phyloP scores from a whole-genome alignment of 2,329 filamentous ascomycete genomes.

The Colletotrichum endophyticum region DNA sequence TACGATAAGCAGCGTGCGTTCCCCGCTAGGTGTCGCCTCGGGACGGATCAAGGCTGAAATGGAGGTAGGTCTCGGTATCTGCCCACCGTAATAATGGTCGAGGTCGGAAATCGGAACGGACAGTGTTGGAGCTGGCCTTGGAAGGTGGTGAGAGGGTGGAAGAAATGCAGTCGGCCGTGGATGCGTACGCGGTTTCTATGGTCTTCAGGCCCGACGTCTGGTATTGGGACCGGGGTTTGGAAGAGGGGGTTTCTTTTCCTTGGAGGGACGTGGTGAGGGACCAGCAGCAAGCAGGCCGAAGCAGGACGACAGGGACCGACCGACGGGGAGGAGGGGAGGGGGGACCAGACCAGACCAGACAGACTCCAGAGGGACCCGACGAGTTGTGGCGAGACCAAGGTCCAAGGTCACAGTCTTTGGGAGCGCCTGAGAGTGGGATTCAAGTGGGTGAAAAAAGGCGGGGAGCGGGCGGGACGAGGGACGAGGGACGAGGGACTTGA shows the following conservation, averaged over 20 bases:
- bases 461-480: slow-evolving; percentile 9
- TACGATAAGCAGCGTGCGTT: not conserved
- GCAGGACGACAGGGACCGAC: not conserved
- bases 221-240: slow-evolving; percentile 1
- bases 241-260: not conserved
- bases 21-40: slow-evolving; percentile 1
- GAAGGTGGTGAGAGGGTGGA: not conserved
- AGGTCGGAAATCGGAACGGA: not conserved
- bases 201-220: not conserved
- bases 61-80: not conserved
- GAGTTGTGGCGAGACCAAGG: slow-evolving; percentile 2
- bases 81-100: not conserved
- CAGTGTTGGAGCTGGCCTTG: not conserved
- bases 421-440: slow-evolving; percentile 8
- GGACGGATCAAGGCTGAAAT: not conserved
- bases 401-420: slow-evolving; percentile 1
- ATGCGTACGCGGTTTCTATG: slow-evolving; percentile 5
- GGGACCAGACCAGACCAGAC: not conserved
- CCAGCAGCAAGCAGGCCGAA: not conserved
- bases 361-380: not conserved
- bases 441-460: slow-evolving; percentile 13
- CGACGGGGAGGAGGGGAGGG: not conserved
- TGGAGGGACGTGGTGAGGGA: not conserved
- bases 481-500: not conserved
- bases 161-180: not conserved